Evolutionary conservation across 2,329 filamentous ascomycete species (phyloP).

Genomic region (Lachnellula subtilissima): DNA sequence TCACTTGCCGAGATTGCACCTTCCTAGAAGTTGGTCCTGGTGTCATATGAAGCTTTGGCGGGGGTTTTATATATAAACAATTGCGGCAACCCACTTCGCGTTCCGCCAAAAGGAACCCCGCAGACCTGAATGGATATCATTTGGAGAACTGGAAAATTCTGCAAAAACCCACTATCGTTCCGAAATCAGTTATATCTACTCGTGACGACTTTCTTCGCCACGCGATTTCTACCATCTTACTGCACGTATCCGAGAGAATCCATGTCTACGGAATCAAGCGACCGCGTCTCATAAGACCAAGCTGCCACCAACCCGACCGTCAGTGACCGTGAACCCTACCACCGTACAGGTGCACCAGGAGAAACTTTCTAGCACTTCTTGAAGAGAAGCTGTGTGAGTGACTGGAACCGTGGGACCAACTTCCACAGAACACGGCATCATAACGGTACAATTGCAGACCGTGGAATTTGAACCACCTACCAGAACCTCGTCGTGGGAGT

Average conservation of each 20-base stretch:
- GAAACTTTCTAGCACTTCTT: constrained; percentile 14
- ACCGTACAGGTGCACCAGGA: constrained; percentile 5
- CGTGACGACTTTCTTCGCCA: constrained; percentile 11
- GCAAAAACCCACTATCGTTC: constrained; percentile 5
- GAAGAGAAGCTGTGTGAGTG: constrained; percentile 8
- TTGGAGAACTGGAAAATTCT: constrained; percentile 4
- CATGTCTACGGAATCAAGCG: constrained; percentile 24
- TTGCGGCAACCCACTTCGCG: constrained; percentile 7
- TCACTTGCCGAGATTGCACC: constrained; percentile 3
- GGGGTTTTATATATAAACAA: constrained; percentile 21
- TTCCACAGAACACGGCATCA: constrained; percentile 14
- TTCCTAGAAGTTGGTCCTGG: not conserved
- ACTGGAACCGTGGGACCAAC: constrained; percentile 8
- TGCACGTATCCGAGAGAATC: constrained; percentile 22
- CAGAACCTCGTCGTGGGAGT: constrained; percentile 11
- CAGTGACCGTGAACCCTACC: constrained; percentile 6
- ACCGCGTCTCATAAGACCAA: constrained; percentile 21
- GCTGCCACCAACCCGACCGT: constrained; percentile 16
- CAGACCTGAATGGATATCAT: constrained; percentile 4
- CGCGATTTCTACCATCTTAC: constrained; percentile 16
- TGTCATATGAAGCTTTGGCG: constrained; percentile 4
- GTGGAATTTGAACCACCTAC: constrained; percentile 14
- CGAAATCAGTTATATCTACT: constrained; percentile 2
- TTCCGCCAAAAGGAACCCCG: constrained; percentile 7
- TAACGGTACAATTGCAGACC: constrained; percentile 9